These are phyloP conservation scores for Scedosporium dehoogii DNA, from an alignment of 2,329 filamentous ascomycete genomes.

Conservation along the genomic window DNA sequence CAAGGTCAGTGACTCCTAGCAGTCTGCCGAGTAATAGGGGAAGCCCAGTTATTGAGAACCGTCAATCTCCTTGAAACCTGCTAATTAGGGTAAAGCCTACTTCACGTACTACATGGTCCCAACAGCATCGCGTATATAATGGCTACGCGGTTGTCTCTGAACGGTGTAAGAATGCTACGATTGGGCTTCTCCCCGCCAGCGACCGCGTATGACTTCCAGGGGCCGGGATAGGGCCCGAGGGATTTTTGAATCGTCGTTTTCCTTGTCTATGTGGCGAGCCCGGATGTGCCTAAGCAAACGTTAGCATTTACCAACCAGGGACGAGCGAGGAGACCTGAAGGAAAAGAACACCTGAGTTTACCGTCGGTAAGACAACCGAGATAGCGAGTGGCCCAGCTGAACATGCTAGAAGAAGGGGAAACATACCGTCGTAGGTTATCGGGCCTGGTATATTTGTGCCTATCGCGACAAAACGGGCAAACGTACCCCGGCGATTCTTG, in stretches of 20 bases:
- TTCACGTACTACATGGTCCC: no score
- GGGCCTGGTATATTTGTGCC: constrained; percentile 87
- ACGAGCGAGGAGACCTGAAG: background rate
- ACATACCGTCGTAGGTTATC: constrained; percentile 88
- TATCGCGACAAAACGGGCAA: constrained; percentile 89
- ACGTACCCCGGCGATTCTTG: constrained; percentile 92
- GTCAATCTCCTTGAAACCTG: no score
- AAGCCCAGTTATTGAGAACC: no score
- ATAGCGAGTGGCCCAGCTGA: no score
- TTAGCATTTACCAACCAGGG: background rate
- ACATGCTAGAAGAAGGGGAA: background rate
- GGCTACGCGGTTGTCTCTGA: no score
- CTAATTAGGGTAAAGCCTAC: no score
- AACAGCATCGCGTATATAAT: no score
- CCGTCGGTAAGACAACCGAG: no score
- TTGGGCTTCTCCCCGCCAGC: constrained; percentile 54
- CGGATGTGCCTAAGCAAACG: constrained; percentile 63
- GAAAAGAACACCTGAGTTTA: background rate
- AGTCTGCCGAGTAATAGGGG: no score
- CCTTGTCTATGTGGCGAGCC: constrained; percentile 82
- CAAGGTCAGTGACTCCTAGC: no score
- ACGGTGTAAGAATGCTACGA: constrained; percentile 11
- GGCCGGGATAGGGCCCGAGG: constrained; percentile 79
- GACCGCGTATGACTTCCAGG: constrained; percentile 70
- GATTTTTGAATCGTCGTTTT: constrained; percentile 73